These are phyloP conservation scores for Colletotrichum abscissum DNA, from an alignment of 2,329 filamentous ascomycete species.

Conservation along the genomic window DNA sequence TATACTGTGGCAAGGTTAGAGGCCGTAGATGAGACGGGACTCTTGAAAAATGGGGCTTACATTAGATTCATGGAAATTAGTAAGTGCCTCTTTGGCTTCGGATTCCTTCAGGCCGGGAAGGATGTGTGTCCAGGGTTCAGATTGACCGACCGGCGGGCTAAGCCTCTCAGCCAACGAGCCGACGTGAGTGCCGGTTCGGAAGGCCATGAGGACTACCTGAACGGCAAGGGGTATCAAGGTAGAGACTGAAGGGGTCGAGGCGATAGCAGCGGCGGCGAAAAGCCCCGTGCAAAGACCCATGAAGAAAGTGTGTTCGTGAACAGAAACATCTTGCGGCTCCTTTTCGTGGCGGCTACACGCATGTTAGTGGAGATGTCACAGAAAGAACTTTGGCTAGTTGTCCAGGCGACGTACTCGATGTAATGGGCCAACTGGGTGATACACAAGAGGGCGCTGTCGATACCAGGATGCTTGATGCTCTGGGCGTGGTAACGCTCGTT, in stretches of 20 bases:
- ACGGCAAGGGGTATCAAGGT: conserved; percentile 71
- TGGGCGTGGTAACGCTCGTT: conserved; percentile 73
- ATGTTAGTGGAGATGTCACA: conserved; percentile 42
- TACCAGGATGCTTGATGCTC: conserved; percentile 66
- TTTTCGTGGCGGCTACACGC: conserved; percentile 60
- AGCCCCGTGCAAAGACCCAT: conserved; percentile 77
- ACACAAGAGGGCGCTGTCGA: conserved; percentile 74
- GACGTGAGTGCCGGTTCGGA: conserved; percentile 71
- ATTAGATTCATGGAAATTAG: conserved; percentile 67
- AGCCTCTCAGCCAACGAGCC: conserved; percentile 60
- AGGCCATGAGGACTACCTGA: conserved; percentile 73
- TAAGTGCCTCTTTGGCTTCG: conserved; percentile 61
- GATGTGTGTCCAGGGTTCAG: conserved; percentile 75
- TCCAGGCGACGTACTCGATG: conserved; percentile 66
- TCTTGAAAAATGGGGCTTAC: conserved; percentile 47
- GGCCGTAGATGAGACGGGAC: not conserved
- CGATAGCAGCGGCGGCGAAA: conserved; percentile 75
- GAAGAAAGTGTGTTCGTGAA: conserved; percentile 62
- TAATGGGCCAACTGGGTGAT: conserved; percentile 76
- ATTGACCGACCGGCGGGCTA: conserved; percentile 51
- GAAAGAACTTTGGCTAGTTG: not conserved
- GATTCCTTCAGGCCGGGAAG: conserved; percentile 66
- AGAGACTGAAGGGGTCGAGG: conserved; percentile 70
- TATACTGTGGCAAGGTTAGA: conserved; percentile 44
- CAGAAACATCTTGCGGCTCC: conserved; percentile 64